Evolutionary conservation across 1,284 basidiomycete genomes (phyloP), one percentile per base, ranked within the genome.

Genomic region (Ganoderma multipileum): DNA sequence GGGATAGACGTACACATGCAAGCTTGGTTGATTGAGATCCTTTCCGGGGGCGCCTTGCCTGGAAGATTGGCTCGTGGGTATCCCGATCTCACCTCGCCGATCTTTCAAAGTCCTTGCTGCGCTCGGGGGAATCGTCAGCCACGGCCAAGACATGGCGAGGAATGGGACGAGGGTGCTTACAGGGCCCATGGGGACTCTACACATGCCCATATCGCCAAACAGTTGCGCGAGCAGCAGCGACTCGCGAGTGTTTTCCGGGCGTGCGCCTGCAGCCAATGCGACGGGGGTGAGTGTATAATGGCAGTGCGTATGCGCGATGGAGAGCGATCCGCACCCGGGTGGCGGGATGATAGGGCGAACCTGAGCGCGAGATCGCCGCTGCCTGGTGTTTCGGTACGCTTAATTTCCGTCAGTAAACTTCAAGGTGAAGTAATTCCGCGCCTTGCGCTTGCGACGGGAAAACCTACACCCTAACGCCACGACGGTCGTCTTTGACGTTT

Each of bases 141-240:
- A 11, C 62, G 61, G 67, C 55, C 69, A 64, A 63, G 58, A 38
- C 1, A 23, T 36, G 55, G 23, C 44, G 58, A 58, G 62, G 55
- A 65, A 58, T 38, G 33, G 55, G 55, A 58, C 33, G 33, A 38
- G 3, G 36, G 33, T 60, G 66, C 65, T 64, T 61, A 65, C 68
- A 65, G 65, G 68, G 20, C 54, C 44, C 33, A 54, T 50, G 64
- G 33, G 30, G 55, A 57, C 50, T 66, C 63, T 67, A 69, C 70
- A 71, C 64, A 69, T 71, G 68, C 68, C 66, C 70, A 71, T 61
- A 69, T 66, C 66, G 70, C 70, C 70, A 71, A 69, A 71, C 68
- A 71, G 65, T 50, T 54, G 52, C 30, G 55, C 55, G 55, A 58
- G 33, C 36, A 23, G 26, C 60, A 59, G 50, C 65, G n/a, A n/a